Percentiles rank a stretch among this genome's conserved stretches.
Conservation (phyloP, 768 basidiomycete genomes). For the Bullera alba region DNA sequence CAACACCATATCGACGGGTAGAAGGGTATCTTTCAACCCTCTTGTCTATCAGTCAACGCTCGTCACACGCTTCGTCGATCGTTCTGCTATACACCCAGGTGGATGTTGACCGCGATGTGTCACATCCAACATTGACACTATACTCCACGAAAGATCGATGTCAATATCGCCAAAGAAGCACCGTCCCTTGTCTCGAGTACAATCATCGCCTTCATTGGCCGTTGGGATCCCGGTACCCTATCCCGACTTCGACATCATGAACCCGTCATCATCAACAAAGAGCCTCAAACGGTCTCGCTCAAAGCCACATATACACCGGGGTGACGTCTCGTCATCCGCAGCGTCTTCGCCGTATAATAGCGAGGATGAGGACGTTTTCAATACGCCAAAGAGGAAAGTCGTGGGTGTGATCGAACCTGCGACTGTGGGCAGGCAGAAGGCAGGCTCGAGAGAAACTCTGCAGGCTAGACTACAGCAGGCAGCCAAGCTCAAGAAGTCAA, state of each 20-base stretch:
- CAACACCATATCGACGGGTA: too few species aligned
- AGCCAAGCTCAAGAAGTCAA: slow-evolving; percentile 25
- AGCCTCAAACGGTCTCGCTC: slow-evolving; percentile 15
- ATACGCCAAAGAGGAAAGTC: slow-evolving; percentile 24
- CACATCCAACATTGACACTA: background rate
- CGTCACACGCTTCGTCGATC: background rate
- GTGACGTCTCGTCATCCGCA: slow-evolving; percentile 35
- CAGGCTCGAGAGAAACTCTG: slow-evolving; percentile 18
- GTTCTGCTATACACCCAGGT: too few species aligned
- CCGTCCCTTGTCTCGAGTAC: slow-evolving; percentile 25
- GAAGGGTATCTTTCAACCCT: background rate
- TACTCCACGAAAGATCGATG: background rate
- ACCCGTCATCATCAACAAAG: slow-evolving; percentile 22
- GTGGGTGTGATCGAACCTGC: slow-evolving; percentile 20
- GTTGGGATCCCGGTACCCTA: slow-evolving; percentile 32
- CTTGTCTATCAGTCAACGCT: background rate
- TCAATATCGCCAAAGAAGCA: slow-evolving; percentile 20
- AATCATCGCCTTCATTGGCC: slow-evolving; percentile 31
- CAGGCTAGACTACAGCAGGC: slow-evolving; percentile 20
- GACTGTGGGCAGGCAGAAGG: slow-evolving; percentile 6
- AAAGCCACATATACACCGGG: slow-evolving; percentile 23
- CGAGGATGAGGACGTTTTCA: slow-evolving; percentile 10
- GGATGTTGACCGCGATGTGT: background rate
- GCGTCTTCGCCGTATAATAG: slow-evolving; percentile 13
- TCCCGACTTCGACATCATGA: slow-evolving; percentile 28